These are phyloP conservation scores for Glebionis coronaria DNA, from an alignment of 129 eudicot species.

Conservation along the genomic window DNA sequence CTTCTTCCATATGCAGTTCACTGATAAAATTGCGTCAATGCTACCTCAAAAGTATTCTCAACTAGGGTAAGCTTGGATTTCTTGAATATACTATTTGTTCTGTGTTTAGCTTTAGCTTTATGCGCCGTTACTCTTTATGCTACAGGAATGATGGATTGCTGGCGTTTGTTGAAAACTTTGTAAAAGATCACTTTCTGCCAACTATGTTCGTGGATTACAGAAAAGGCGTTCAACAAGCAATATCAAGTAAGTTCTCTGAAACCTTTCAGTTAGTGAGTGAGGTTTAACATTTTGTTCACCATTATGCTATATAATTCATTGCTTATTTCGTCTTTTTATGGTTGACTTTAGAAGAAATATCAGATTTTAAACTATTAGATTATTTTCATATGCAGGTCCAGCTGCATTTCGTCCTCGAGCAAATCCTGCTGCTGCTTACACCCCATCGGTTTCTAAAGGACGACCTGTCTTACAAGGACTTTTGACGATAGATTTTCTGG, in stretches of 20 bases:
- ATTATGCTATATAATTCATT: background rate
- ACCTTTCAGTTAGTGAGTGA: background rate
- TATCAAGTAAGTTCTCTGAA: slow-evolving; percentile 75
- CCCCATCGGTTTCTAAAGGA: slow-evolving; percentile 79
- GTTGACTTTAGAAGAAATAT: background rate
- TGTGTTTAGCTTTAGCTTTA: slow-evolving; percentile 3
- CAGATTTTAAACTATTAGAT: background rate
- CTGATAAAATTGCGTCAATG: slow-evolving; percentile 84
- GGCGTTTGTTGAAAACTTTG: slow-evolving; percentile 94
- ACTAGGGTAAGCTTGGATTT: slow-evolving; percentile 63
- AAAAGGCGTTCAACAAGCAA: slow-evolving; percentile 99
- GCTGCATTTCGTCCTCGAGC: slow-evolving; percentile 99
- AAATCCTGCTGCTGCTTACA: slow-evolving; percentile 62
- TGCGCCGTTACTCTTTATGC: slow-evolving; percentile 8
- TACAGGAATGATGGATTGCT: slow-evolving; percentile 94
- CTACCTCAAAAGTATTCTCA: slow-evolving; percentile 89
- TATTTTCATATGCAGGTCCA: slow-evolving; percentile 53
- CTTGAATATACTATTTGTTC: background rate
- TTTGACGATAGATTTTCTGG: slow-evolving; percentile 81
- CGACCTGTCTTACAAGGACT: slow-evolving; percentile 97
- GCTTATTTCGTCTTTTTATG: slow-evolving; percentile 5
- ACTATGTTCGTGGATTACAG: slow-evolving; percentile 96
- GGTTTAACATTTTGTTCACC: slow-evolving; percentile 18
- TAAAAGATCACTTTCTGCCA: slow-evolving; percentile 95
- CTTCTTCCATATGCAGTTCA: slow-evolving; percentile 57